Evolutionary conservation across 148 eudicot species (phyloP), one percentile per base, ranked within the genome.

Genomic region (Silene conica): DNA sequence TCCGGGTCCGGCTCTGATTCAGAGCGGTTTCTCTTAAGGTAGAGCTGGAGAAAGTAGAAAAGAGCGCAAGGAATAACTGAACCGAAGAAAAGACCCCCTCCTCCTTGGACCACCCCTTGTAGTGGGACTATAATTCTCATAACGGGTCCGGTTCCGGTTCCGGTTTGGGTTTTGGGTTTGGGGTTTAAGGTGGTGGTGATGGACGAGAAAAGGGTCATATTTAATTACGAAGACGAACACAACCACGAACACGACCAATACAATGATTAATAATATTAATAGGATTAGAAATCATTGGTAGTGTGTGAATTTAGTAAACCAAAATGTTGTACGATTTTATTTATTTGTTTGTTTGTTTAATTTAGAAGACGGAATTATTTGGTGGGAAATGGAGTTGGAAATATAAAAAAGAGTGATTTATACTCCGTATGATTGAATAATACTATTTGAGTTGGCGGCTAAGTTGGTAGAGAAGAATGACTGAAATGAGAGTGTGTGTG

Each of bases 41-140:
- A 93, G 12, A 93, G 87, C 55, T 93, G 98, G 48, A 88, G 79
- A 34, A 91, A 88, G 82, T 91, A 93, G 80, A 93, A 93, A 25
- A 93, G 86, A 72, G 92, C 98, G 70, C 98, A 93, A 2, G 98
- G 98, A 54, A 93, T 89, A 4, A 82, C 84, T 21, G 98, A 93
- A 14, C 97, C 98, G 7, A 93, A 66, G n/a, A 93, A 76, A 1
- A 93, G 83, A 26, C 98, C 96, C 0, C 97, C 94, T 7, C 95
- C 74, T 54, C 98, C 98, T 38, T 93, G 95, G 20, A 91, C 98
- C 0, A 93, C 83, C 0, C 97, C 98, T 81, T 93, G 98, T 69
- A 93, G 76, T 68, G 98, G 98, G 3, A 93, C 97, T 25, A 93
- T 91, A 18, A 93, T 82, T 77, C 98, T 89, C 98, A 93, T 93